phyloP scores from a whole-genome alignment of 305 asterid species.

The Fraxinus angustifolia region DNA sequence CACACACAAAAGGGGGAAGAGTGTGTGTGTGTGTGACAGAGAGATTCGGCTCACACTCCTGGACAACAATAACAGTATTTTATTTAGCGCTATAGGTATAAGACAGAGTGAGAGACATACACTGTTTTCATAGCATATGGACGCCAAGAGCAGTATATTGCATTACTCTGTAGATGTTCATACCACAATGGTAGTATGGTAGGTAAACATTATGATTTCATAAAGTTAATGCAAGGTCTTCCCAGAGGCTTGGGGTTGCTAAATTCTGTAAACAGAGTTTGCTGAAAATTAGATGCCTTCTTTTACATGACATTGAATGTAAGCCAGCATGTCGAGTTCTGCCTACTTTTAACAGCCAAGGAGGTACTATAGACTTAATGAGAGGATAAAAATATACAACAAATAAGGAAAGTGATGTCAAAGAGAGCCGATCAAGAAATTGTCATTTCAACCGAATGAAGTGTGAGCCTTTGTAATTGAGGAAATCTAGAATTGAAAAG shows the following conservation, averaged over 20 bases:
- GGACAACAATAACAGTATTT: slow-evolving; percentile 2
- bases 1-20: background rate
- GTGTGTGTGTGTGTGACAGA: background rate
- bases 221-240: slow-evolving; percentile 48
- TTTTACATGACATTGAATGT: slow-evolving; percentile 13
- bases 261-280: slow-evolving; percentile 52
- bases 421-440: slow-evolving; percentile 7
- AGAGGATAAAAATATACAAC: slow-evolving; percentile 13
- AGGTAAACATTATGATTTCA: slow-evolving; percentile 16
- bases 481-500: slow-evolving; percentile 9
- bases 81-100: background rate
- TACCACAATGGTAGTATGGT: slow-evolving; percentile 2
- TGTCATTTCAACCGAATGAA: background rate
- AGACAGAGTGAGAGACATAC: background rate
- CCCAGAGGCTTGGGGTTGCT: slow-evolving; percentile 49
- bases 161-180: background rate
- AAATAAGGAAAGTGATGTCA: background rate
- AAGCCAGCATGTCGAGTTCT: background rate
- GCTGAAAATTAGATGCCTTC: slow-evolving; percentile 55
- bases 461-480: slow-evolving; percentile 11
- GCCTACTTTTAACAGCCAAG: slow-evolving; percentile 5
- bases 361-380: slow-evolving; percentile 1
- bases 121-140: background rate
- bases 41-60: slow-evolving; percentile 2
- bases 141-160: background rate